Evolutionary conservation across 1,284 basidiomycete genomes (phyloP).

Genomic region (Marasmius tenuissimus): DNA sequence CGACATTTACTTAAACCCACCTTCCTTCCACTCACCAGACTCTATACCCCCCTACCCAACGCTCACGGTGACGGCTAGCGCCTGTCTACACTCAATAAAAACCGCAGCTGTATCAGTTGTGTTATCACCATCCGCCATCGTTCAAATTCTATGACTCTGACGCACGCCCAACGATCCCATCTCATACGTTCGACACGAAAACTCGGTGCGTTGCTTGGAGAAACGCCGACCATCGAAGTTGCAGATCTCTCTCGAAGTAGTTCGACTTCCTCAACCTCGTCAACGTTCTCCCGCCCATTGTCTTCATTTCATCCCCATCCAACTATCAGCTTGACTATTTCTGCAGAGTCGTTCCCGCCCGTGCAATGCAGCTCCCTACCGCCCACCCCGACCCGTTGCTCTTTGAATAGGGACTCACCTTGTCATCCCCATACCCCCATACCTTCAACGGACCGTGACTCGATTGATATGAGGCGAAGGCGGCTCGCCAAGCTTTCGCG

Average conservation of each 20-base stretch:
- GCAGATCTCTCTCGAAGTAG: neutral
- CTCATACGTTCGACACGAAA: slow-evolving; percentile 9
- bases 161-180: slow-evolving; percentile 1
- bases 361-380: neutral
- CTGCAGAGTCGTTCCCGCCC: neutral
- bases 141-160: too few relatives aligned
- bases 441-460: neutral
- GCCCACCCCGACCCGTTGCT: neutral
- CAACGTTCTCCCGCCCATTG: neutral
- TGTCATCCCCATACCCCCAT: neutral
- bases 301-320: neutral
- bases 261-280: neutral
- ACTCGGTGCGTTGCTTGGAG: slow-evolving; percentile 7
- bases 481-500: neutral
- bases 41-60: too few relatives aligned
- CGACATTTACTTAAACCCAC: too few relatives aligned
- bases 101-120: too few relatives aligned
- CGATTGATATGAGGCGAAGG: neutral
- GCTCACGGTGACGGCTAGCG: too few relatives aligned
- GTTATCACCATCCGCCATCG: too few relatives aligned
- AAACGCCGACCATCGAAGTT: slow-evolving; percentile 1
- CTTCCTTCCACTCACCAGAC: too few relatives aligned
- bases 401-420: neutral
- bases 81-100: too few relatives aligned
- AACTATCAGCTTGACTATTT: neutral